Evolutionary conservation across 192 early-diverging fungal species (phyloP), one percentile per base, ranked within the genome.

Genomic region (Chytriomyces sp.): DNA sequence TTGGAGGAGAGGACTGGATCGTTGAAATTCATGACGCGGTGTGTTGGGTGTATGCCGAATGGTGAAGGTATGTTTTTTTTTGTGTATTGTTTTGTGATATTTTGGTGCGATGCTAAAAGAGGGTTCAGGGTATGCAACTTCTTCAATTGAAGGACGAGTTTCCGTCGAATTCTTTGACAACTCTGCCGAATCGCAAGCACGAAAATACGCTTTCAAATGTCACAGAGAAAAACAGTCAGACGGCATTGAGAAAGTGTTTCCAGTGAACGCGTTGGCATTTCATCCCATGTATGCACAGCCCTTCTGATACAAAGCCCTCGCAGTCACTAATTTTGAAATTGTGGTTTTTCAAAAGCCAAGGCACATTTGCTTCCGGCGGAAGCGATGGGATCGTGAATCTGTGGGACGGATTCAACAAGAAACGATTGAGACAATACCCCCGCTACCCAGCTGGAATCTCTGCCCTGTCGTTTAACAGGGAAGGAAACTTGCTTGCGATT

Each of bases 201-300:
- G 93, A 73, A 97, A 96, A 79, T 98, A 96, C 75, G 93, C 96
- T 0, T 99, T 99, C 87, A 99, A 99, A 83, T 98, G 95, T 81
- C 97, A 99, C 82, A 90, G 97, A 35, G 87, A 93, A 67, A 79
- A 74, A 64, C 60, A 50, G 24, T 83, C 89, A 10, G 91, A 94
- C 70, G 94, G 90, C 11, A 85, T 90, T 10, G 95, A 97, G 48
- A 84, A 88, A 50, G 92, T 99, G 8, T 97, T 95, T 75, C 94
- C 97, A 10, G 97, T 97, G 50, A 96, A 99, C 75, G 89, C 96
- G 5, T 66, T 99, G 48, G 93, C 96, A 5, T 97, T 94, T 79
- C 94, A 98, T 81, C 96, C 95, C 7, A n/a, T n/a, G n/a, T n/a
- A n/a, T n/a, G n/a, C n/a, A n/a, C n/a, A n/a, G n/a, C n/a, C n/a